Conservation (phyloP, 2,329 filamentous ascomycete genomes). For the Rutstroemia sp. region DNA sequence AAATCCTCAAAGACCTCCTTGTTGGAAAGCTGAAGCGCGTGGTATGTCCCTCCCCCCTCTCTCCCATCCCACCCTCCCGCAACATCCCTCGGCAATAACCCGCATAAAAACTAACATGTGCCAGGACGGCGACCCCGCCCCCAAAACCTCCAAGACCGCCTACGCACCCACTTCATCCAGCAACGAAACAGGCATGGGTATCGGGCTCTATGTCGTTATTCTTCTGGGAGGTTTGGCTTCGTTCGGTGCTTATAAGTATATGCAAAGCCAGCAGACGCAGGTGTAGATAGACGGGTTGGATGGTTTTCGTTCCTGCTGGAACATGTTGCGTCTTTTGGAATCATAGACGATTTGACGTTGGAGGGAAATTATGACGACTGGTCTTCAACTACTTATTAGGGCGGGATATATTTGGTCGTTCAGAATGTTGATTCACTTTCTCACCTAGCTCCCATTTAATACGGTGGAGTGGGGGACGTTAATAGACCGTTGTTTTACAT, state of each 20-base stretch:
- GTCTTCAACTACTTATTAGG: too few species aligned
- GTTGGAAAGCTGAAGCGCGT: conserved; percentile 73
- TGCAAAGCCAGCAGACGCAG: conserved; percentile 41
- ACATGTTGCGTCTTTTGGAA: too few species aligned
- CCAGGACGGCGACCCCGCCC: conserved; percentile 67
- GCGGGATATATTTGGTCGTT: too few species aligned
- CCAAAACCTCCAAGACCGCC: conserved; percentile 39
- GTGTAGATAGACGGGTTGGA: too few species aligned
- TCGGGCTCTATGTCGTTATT: conserved; percentile 75
- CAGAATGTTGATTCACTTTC: too few species aligned
- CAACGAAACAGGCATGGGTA: conserved; percentile 50
- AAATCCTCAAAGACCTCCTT: conserved; percentile 74
- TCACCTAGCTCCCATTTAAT: too few species aligned
- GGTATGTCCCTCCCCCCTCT: conserved; percentile 43
- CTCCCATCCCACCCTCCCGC: conserved; percentile 3
- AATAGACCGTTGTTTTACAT: too few species aligned
- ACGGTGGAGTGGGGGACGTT: too few species aligned
- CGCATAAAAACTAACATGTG: background rate
- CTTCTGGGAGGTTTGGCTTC: conserved; percentile 69
- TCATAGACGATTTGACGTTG: too few species aligned
- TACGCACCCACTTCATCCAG: conserved; percentile 34
- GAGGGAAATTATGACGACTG: too few species aligned
- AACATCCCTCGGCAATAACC: background rate
- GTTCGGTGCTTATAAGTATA: conserved; percentile 79
- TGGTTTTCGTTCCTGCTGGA: too few species aligned